These are phyloP conservation scores for Lepidium sativum DNA, from an alignment of 345 rosid genomes.

Conservation along the genomic window DNA sequence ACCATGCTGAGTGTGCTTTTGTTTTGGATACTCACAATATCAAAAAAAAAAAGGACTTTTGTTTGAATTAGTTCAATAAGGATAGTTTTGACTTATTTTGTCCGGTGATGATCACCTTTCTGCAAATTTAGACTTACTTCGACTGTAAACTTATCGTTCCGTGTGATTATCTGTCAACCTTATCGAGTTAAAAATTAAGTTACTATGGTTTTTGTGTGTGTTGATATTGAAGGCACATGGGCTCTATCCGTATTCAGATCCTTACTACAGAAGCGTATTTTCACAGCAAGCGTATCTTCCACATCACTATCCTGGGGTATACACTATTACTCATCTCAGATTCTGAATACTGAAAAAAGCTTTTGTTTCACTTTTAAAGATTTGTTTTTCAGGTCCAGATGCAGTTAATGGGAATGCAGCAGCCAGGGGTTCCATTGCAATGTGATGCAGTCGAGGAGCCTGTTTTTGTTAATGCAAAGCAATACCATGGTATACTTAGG, in stretches of 20 bases:
- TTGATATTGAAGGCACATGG: constrained; percentile 52
- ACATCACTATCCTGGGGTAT: constrained; percentile 60
- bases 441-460: constrained; percentile 94
- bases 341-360: not conserved
- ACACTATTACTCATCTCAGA: not conserved
- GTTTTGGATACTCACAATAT: not conserved
- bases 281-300: constrained; percentile 74
- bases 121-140: not conserved
- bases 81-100: not conserved
- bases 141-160: not conserved
- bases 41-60: too few species aligned
- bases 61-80: not conserved
- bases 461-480: constrained; percentile 95
- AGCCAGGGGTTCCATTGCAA: constrained; percentile 92
- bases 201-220: constrained; percentile 7
- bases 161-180: not conserved
- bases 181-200: not conserved
- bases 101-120: not conserved
- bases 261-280: constrained; percentile 88
- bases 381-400: constrained; percentile 52
- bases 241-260: constrained; percentile 87
- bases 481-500: constrained; percentile 92
- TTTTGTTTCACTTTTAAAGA: not conserved
- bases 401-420: constrained; percentile 97
- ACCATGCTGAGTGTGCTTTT: not conserved